A percentile compares a stretch with the other conserved stretches of the same genome.
phyloP scores from a whole-genome alignment of 331 rosid genomes.

The Rosa hybrid region DNA sequence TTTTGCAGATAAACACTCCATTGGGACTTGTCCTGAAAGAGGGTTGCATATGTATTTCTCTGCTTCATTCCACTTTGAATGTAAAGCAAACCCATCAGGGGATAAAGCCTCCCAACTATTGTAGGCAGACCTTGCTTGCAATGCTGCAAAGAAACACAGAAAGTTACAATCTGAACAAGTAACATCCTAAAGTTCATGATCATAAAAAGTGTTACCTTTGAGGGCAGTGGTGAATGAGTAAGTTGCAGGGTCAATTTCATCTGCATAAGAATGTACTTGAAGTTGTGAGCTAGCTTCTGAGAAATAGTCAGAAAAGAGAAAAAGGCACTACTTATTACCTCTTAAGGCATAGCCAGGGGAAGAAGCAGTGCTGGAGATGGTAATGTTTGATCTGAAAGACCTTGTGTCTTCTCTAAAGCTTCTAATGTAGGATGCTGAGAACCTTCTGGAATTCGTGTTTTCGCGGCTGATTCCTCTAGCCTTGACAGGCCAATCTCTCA shows the following conservation, averaged over 20 bases:
- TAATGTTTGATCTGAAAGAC: conserved; percentile 79
- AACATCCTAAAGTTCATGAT: background rate
- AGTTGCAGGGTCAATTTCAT: conserved; percentile 92
- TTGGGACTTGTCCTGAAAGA: conserved; percentile 85
- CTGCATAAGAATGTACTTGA: conserved; percentile 38
- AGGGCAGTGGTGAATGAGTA: conserved; percentile 89
- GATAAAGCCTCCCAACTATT: conserved; percentile 73
- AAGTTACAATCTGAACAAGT: background rate
- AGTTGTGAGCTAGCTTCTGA: background rate
- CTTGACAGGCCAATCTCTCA: conserved; percentile 64
- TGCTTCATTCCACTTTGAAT: conserved; percentile 97
- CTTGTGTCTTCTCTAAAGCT: conserved; percentile 79
- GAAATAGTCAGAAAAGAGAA: background rate
- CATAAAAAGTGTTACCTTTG: conserved; percentile 47
- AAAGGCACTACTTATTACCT: conserved; percentile 40
- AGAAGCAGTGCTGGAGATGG: conserved; percentile 89
- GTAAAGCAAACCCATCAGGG: conserved; percentile 87
- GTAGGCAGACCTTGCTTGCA: conserved; percentile 68
- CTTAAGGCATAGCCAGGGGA: conserved; percentile 79
- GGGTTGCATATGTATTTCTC: conserved; percentile 95
- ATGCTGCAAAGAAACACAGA: conserved; percentile 47
- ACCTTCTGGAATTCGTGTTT: conserved; percentile 69
- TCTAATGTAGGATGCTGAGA: conserved; percentile 79
- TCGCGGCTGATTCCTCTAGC: conserved; percentile 48
- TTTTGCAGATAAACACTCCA: conserved; percentile 95